These are phyloP conservation scores for Firmiana major DNA, from an alignment of 345 rosid genomes.

Conservation along the genomic window DNA sequence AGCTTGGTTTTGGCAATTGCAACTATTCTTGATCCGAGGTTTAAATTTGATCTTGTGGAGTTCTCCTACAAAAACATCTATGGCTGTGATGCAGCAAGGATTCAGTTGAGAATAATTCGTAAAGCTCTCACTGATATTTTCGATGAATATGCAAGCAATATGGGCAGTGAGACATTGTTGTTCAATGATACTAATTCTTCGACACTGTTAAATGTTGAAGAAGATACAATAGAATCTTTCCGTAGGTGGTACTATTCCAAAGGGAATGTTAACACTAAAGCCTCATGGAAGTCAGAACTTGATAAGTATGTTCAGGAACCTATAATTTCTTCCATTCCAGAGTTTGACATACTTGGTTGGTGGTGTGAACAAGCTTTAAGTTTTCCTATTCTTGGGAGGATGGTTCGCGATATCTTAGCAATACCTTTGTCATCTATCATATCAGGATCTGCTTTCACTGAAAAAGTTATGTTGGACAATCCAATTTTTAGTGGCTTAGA, in stretches of 20 bases:
- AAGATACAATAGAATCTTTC: background rate
- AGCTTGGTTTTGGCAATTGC: background rate
- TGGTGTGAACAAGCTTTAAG: background rate
- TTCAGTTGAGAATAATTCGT: background rate
- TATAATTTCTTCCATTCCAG: background rate
- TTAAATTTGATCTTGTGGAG: slow-evolving; percentile 1
- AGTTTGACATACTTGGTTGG: slow-evolving; percentile 10
- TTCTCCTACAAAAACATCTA: background rate
- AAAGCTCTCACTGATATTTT: background rate
- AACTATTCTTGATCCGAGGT: background rate
- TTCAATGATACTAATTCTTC: background rate
- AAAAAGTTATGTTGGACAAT: background rate
- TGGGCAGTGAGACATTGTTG: too few species aligned
- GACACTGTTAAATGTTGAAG: background rate
- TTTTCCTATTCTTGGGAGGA: slow-evolving; percentile 7
- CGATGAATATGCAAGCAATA: background rate
- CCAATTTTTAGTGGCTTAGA: background rate
- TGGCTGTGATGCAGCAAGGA: background rate
- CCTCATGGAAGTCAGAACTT: slow-evolving; percentile 2
- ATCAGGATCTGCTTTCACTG: background rate
- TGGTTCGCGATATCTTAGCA: slow-evolving; percentile 15
- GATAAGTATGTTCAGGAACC: background rate
- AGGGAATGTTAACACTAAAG: background rate
- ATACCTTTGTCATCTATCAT: slow-evolving; percentile 5
- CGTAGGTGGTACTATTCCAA: background rate